Base-by-base conservation (phyloP, 805 yeast species). In the Millerozyma acaciae region DNA sequence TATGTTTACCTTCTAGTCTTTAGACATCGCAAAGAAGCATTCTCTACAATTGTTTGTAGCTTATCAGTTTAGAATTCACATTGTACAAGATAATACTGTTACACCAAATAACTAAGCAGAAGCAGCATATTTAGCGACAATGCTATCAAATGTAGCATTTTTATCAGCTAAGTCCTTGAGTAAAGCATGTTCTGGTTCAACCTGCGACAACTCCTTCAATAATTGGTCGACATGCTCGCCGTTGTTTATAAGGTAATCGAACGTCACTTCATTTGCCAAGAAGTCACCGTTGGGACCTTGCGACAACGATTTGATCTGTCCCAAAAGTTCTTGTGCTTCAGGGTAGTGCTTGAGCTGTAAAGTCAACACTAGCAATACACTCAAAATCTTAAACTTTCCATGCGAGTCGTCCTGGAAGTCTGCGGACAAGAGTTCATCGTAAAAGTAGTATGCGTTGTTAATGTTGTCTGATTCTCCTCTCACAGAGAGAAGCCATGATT, bases 291-390 rank as follows among this genome's bases (percentile, higher is more conserved):
- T 46, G 9, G 47, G 44, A 28, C 44, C 42, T 12, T 61, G 62
- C 20, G 65, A 57, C 59, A 75, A 59, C 32, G 70, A 62, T 19
- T 60, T 61, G 8, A 83, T 61, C 43, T 62, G 68, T 24, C 45
- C 40, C 39, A 58, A 44, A 22, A 79, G 65, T 41, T 84, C 85
- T 38, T 74, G 73, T 7, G 96, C 89, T 60, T 90, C 97, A 2
- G 89, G 90, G 35, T 76, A 65, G 50, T 89, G 84, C 32, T 79
- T 76, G 54, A 87, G 73, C 62, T 85, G 87, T 47, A 89, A 61
- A 41, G 89, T 87, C 39, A 88, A 69, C 8, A 79, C 82, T 27
- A 87, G 72, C 50, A 87, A 75, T 24, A 83, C 80, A 34, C 47
- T 55, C 45, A 83, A 70, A 12, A 61, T 39, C 35, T 51, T 56